Percentiles rank a stretch among this genome's conserved stretches.
Conservation (phyloP, 177 flowering plant genomes). For the Vitis hybrid region DNA sequence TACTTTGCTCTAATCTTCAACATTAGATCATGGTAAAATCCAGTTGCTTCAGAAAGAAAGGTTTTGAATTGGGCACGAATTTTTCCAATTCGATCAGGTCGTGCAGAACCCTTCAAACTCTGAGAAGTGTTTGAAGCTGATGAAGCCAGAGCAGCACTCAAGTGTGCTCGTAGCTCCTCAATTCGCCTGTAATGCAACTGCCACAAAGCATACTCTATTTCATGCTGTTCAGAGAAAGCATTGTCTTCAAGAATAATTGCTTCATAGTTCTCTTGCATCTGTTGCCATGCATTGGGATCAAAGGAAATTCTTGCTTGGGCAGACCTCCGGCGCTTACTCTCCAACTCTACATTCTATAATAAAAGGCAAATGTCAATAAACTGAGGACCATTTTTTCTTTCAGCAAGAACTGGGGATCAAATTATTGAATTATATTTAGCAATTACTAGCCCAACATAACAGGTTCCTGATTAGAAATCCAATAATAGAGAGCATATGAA, state of each 20-base stretch:
- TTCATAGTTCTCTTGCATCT: conserved; percentile 94
- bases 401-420: no score
- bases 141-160: conserved; percentile 57
- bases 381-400: not conserved
- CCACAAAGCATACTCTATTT: conserved; percentile 85
- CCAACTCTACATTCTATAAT: conserved; percentile 76
- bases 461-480: no score
- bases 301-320: conserved; percentile 74
- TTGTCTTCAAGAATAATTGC: conserved; percentile 83
- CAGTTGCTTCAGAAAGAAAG: conserved; percentile 93
- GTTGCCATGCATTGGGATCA: conserved; percentile 89
- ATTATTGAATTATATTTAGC: no score
- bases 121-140: conserved; percentile 43
- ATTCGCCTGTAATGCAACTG: conserved; percentile 85
- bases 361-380: not conserved
- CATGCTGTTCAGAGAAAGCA: conserved; percentile 79
- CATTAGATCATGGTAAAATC: conserved; percentile 94
- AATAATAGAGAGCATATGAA: no score
- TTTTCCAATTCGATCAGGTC: conserved; percentile 68
- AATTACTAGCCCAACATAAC: no score
- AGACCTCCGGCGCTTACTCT: conserved; percentile 63
- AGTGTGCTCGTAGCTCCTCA: conserved; percentile 76
- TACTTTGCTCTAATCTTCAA: conserved; percentile 83
- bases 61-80: conserved; percentile 78
- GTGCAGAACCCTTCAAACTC: conserved; percentile 53